phyloP scores from a whole-genome alignment of 2,329 filamentous ascomycete species.

The Aspergillus pseudoglaucus region DNA sequence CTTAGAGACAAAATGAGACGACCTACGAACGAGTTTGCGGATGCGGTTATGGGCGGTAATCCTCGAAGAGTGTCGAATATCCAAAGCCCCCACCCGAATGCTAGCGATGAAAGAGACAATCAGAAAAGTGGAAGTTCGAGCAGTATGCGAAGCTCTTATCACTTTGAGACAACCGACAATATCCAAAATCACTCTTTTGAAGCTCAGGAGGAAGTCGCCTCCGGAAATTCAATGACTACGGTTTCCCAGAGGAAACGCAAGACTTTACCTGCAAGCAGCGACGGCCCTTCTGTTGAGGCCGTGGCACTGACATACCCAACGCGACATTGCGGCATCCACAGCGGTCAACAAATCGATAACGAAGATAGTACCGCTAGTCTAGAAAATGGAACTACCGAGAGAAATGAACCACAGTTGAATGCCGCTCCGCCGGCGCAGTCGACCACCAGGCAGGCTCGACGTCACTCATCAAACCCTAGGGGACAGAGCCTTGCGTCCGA shows the following conservation, averaged over 20 bases:
- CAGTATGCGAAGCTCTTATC: constrained; percentile 4
- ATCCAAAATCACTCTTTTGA: constrained; percentile 8
- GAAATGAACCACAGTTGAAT: not conserved
- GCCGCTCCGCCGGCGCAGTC: constrained; percentile 2
- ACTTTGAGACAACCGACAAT: constrained; percentile 11
- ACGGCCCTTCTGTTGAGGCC: constrained; percentile 1
- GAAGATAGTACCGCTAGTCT: not conserved
- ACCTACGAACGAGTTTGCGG: constrained; percentile 67
- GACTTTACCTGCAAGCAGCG: constrained; percentile 17
- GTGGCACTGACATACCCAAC: not conserved
- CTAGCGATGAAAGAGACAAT: constrained; percentile 20
- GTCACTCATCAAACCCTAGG: constrained; percentile 28
- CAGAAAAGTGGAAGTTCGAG: not conserved
- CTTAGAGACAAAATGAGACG: constrained; percentile 77
- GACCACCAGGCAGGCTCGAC: constrained; percentile 18
- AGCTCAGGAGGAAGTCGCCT: not conserved
- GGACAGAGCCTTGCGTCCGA: not conserved
- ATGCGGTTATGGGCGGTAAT: constrained; percentile 59
- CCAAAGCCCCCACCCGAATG: constrained; percentile 37
- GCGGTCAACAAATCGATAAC: not conserved
- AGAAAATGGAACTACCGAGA: not conserved
- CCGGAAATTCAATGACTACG: constrained; percentile 15
- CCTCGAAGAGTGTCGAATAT: constrained; percentile 42
- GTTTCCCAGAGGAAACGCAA: constrained; percentile 28
- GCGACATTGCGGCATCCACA: too few species aligned